phyloP scores from a whole-genome alignment of 345 rosid genomes.

The Erodium maritimum region DNA sequence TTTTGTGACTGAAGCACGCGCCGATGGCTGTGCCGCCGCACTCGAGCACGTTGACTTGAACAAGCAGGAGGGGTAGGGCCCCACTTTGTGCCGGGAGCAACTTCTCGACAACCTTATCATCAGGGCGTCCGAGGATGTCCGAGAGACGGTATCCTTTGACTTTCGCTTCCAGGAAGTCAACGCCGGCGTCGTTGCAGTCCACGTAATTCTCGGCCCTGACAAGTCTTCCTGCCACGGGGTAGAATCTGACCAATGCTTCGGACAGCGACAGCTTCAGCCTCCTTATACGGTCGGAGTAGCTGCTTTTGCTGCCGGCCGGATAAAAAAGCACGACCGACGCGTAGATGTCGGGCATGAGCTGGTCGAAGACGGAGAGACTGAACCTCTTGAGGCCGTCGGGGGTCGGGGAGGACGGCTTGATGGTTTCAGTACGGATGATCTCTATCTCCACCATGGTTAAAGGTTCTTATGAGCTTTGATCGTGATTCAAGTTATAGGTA shows the following conservation, averaged over 20 bases:
- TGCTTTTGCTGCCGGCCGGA: not conserved
- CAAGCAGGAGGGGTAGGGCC: not conserved
- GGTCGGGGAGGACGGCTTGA: conserved; percentile 15
- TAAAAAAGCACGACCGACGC: conserved; percentile 6
- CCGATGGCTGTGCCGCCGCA: not conserved
- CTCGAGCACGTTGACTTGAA: no score
- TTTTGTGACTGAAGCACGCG: not conserved
- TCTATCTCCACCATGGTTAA: not conserved
- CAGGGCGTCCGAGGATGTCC: not conserved
- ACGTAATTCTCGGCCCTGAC: conserved; percentile 1
- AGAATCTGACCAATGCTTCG: conserved; percentile 7
- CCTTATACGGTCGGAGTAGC: not conserved
- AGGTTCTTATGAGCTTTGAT: no score
- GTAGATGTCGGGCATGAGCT: conserved; percentile 8
- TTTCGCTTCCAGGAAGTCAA: not conserved
- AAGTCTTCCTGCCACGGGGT: conserved; percentile 14
- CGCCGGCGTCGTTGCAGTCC: not conserved
- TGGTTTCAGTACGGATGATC: conserved; percentile 3
- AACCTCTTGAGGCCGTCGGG: conserved; percentile 1
- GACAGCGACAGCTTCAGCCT: conserved; percentile 10
- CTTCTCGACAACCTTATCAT: not conserved
- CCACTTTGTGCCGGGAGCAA: not conserved
- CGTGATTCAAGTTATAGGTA: no score
- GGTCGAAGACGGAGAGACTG: conserved; percentile 13
- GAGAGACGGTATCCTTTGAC: not conserved